Conservation (phyloP, 306 rosid genomes). For the Lotus japonicus region DNA sequence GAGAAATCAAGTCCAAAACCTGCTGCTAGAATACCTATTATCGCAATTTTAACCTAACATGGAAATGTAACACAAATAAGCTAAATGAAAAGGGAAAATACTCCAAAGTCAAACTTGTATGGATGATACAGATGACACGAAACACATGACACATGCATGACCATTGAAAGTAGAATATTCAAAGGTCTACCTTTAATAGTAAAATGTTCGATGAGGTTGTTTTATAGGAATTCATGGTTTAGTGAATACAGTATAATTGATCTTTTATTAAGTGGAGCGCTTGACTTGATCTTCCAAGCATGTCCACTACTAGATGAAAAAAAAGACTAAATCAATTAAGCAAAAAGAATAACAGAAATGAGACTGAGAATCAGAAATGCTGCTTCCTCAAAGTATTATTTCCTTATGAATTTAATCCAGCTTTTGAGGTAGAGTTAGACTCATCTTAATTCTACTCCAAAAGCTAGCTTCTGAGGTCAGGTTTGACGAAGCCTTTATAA, state of each 20-base stretch:
- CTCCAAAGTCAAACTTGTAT: slow-evolving; percentile 1
- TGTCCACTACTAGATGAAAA: not conserved
- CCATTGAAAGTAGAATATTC: not conserved
- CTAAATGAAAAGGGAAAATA: not conserved
- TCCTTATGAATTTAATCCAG: too few species aligned
- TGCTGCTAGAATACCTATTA: slow-evolving; percentile 87
- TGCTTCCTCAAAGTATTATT: not conserved
- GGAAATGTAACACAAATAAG: slow-evolving; percentile 16
- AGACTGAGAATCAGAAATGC: not conserved
- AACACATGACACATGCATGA: not conserved
- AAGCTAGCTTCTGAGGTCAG: too few species aligned
- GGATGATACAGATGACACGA: not conserved
- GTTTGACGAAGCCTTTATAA: too few species aligned
- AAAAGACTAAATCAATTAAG: not conserved
- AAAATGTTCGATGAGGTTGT: not conserved
- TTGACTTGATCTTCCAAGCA: not conserved
- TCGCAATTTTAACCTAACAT: slow-evolving; percentile 79
- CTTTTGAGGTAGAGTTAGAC: too few species aligned
- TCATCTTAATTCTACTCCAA: too few species aligned
- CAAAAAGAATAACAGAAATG: slow-evolving; percentile 3
- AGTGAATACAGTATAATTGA: not conserved
- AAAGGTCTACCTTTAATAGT: not conserved
- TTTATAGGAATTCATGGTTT: not conserved
- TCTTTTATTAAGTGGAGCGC: not conserved
- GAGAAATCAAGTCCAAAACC: slow-evolving; percentile 96